Percentiles rank a stretch among this genome's conserved stretches.
Conservation (phyloP, 2,329 filamentous ascomycete genomes). For the Fonsecaea pedrosoi region DNA sequence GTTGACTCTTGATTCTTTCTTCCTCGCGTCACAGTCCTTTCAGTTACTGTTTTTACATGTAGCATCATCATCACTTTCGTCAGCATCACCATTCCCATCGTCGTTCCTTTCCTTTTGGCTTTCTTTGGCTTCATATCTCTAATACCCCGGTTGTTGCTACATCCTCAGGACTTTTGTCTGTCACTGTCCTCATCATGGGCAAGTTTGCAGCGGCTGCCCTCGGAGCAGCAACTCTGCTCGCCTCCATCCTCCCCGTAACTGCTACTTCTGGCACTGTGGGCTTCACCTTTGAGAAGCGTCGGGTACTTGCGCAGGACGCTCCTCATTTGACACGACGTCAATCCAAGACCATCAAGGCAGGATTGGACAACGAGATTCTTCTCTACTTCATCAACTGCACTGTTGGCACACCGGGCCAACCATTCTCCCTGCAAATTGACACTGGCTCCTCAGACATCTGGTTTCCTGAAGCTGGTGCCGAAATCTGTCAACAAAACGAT, state of each 20-base stretch:
- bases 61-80: conserved; percentile 4
- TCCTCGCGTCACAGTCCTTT: conserved; percentile 6
- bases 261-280: conserved; percentile 31
- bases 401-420: conserved; percentile 67
- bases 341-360: conserved; percentile 30
- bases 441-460: conserved; percentile 74
- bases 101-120: conserved; percentile 5
- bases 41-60: conserved; percentile 1
- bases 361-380: conserved; percentile 37
- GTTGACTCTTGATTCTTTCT: not conserved
- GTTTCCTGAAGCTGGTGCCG: conserved; percentile 51
- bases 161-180: not conserved
- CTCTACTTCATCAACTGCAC: conserved; percentile 70
- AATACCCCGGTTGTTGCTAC: conserved; percentile 1
- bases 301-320: conserved; percentile 24
- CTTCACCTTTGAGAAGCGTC: conserved; percentile 36
- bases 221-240: conserved; percentile 29
- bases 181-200: conserved; percentile 23
- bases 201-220: conserved; percentile 22
- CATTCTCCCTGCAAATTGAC: conserved; percentile 66
- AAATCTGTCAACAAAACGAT: conserved; percentile 35
- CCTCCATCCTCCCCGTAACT: conserved; percentile 27
- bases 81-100: conserved; percentile 4
- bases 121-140: conserved; percentile 5
- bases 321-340: conserved; percentile 32